phyloP scores from a whole-genome alignment of 139 green algal genomes.

The Chlamydomonas schloesseri region DNA sequence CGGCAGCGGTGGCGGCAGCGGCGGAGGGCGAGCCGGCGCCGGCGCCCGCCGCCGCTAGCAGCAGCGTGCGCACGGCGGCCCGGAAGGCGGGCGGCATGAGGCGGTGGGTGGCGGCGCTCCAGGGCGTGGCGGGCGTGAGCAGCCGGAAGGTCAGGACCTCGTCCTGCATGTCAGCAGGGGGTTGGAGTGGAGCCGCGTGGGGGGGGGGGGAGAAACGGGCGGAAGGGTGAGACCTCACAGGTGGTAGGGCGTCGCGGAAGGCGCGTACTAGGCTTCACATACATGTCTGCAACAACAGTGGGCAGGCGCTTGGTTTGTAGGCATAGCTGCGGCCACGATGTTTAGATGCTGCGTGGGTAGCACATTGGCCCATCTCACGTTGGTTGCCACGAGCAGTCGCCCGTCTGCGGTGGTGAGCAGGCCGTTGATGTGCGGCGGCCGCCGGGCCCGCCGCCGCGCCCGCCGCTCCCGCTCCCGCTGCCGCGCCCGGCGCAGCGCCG shows the following conservation, averaged over 20 bases:
- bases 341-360: too few relatives aligned
- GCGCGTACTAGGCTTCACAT: neutral
- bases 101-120: neutral
- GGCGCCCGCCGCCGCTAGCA: neutral
- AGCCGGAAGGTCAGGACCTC: slow-evolving; percentile 16
- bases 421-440: neutral
- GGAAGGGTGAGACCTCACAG: neutral
- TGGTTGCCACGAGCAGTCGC: slow-evolving; percentile 1
- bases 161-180: neutral
- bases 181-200: too few relatives aligned
- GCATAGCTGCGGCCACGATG: too few relatives aligned
- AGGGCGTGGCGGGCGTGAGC: neutral
- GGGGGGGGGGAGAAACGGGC: neutral
- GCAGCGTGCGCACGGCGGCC: neutral
- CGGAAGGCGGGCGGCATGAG: slow-evolving; percentile 2
- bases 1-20: neutral
- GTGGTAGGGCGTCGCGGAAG: neutral
- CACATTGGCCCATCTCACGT: too few relatives aligned
- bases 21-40: neutral
- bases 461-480: neutral
- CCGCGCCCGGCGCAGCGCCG: neutral
- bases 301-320: too few relatives aligned
- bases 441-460: neutral
- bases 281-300: too few relatives aligned
- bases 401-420: neutral